phyloP scores from a whole-genome alignment of 2,329 filamentous ascomycete species.

The Colletotrichum coccodes region DNA sequence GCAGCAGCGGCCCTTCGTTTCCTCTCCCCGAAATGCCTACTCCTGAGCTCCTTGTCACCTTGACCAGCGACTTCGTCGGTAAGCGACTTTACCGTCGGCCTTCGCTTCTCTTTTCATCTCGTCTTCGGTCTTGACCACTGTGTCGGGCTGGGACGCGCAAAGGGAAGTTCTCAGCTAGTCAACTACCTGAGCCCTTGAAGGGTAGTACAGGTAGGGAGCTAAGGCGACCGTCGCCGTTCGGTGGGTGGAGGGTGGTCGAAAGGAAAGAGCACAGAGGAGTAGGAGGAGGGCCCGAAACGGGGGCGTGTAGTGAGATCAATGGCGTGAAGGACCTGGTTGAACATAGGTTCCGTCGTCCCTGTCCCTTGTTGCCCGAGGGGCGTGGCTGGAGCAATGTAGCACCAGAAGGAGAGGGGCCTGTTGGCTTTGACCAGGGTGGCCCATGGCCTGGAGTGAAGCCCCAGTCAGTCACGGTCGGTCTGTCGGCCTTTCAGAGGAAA shows the following conservation, averaged over 20 bases:
- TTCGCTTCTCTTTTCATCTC: slow-evolving; percentile 29
- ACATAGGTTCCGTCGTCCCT: slow-evolving; percentile 21
- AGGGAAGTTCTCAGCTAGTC: slow-evolving; percentile 16
- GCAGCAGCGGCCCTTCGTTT: neutral
- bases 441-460: slow-evolving; percentile 31
- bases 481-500: slow-evolving; percentile 27
- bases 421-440: slow-evolving; percentile 22
- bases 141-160: slow-evolving; percentile 20
- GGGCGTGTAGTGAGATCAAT: slow-evolving; percentile 16
- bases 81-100: slow-evolving; percentile 21
- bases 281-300: slow-evolving; percentile 8
- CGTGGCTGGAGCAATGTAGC: slow-evolving; percentile 45
- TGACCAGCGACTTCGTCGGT: slow-evolving; percentile 15
- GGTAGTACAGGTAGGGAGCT: slow-evolving; percentile 21
- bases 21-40: neutral
- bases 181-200: slow-evolving; percentile 26
- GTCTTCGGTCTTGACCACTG: slow-evolving; percentile 32
- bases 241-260: slow-evolving; percentile 21
- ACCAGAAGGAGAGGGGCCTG: slow-evolving; percentile 37
- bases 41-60: neutral
- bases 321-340: slow-evolving; percentile 11
- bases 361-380: slow-evolving; percentile 22
- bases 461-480: slow-evolving; percentile 31
- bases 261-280: slow-evolving; percentile 1
- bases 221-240: slow-evolving; percentile 33